Base-by-base conservation (phyloP, 441 rosid genomes). In the Adansonia grandidieri region DNA sequence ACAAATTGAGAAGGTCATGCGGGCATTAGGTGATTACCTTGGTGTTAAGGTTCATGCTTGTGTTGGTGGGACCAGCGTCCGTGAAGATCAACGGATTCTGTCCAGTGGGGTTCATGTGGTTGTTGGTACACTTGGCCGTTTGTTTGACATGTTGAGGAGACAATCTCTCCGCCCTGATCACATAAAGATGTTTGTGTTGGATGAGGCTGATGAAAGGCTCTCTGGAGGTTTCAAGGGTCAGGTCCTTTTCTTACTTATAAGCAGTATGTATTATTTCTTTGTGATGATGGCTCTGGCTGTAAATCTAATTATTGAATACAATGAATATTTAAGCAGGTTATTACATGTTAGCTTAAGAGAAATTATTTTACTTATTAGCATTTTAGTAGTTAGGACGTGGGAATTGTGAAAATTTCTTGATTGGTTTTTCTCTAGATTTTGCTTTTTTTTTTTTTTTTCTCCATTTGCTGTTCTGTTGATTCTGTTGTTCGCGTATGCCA, bases 1-100 rank as follows among this genome's bases (percentile, higher is more conserved):
- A 57, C 95, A 92, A 80, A 92, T 92, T 84, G 97, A 92, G 86
- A 92, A 92, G 87, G 97, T 92, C 73, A 92, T 91, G 97, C 86
- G 97, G 42, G 95, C 97, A n/a, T 86, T 93, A 10, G 97, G 97
- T 17, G 97, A 93, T 78, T 93, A 87, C 79, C 91, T 93, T 72
- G 92, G 94, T 48, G 96, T 90, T 61, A 90, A 88, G 86, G 97
- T 91, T 64, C 97, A 93, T 81, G 93, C 95, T 42, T 92, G 97
- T 82, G 97, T 92, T 2, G 97, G 97, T 81, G 97, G 94, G 51
- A 90, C 97, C 42, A 89, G 90, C 73, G 97, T 92, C 44, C 90
- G 94, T 62, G 97, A 92, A 81, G 97, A 90, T 73, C 93, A 90
- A n/a, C 89, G 93, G 9, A 92, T 92, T 75, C 91, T 28, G 32